Percentiles rank a stretch among this genome's conserved stretches.
Evolutionary conservation across 305 asterid genomes (phyloP).

Genomic region (Petunia hybrid): DNA sequence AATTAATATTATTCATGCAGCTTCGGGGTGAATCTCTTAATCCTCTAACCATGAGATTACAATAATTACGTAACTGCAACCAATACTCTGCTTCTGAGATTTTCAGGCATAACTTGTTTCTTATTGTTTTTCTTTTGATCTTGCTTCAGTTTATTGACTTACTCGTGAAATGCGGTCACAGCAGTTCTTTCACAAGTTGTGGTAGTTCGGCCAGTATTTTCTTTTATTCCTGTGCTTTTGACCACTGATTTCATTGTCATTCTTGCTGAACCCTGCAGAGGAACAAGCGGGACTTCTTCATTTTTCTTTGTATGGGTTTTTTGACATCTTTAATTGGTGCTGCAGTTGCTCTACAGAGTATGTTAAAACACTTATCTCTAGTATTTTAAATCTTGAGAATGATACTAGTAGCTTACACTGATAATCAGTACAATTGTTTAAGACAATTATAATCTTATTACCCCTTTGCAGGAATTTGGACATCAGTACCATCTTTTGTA

Average conservation of each 20-base stretch:
- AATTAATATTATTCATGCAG: background rate
- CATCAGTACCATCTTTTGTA: slow-evolving; percentile 60
- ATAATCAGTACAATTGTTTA: slow-evolving; percentile 7
- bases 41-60: background rate
- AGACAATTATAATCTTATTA: slow-evolving; percentile 27
- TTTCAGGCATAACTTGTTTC: slow-evolving; percentile 12
- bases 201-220: slow-evolving; percentile 29
- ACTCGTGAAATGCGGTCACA: background rate
- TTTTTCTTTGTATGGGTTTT: slow-evolving; percentile 79
- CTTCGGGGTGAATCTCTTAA: background rate
- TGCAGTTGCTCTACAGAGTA: slow-evolving; percentile 76
- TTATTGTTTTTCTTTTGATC: background rate
- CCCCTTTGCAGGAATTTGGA: slow-evolving; percentile 75
- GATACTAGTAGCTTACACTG: background rate
- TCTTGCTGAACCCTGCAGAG: slow-evolving; percentile 60
- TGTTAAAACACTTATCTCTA: slow-evolving; percentile 47
- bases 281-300: slow-evolving; percentile 85
- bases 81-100: background rate
- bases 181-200: slow-evolving; percentile 19
- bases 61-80: background rate
- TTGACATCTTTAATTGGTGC: slow-evolving; percentile 66
- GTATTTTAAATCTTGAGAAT: background rate
- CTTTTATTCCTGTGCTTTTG: slow-evolving; percentile 26
- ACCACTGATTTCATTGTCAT: slow-evolving; percentile 31
- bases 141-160: slow-evolving; percentile 6